These are phyloP conservation scores for Mycena polygramma DNA, from an alignment of 768 basidiomycete species.

Conservation along the genomic window DNA sequence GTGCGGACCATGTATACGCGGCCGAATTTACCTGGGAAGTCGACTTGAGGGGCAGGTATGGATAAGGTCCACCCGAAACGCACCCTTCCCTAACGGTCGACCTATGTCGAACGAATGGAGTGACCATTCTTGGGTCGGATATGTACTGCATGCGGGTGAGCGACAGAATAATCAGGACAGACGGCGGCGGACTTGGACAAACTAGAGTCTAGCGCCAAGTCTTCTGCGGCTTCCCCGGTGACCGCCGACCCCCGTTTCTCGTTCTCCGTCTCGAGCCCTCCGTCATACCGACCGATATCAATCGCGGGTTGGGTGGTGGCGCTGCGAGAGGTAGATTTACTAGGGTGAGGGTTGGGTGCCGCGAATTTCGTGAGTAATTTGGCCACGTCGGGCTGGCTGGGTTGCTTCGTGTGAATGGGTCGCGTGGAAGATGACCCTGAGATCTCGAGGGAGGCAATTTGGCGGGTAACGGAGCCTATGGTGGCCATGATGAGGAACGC, in stretches of 20 bases:
- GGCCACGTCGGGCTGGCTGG: slow-evolving; percentile 71
- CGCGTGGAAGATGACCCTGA: slow-evolving; percentile 53
- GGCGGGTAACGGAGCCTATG: slow-evolving; percentile 73
- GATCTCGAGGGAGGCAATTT: slow-evolving; percentile 79
- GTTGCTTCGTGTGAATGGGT: slow-evolving; percentile 63
- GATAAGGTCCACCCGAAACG: neutral
- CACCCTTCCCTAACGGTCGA: slow-evolving; percentile 88
- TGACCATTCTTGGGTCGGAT: slow-evolving; percentile 87
- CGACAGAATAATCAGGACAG: neutral
- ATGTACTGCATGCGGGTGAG: slow-evolving; percentile 55
- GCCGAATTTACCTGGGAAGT: slow-evolving; percentile 86
- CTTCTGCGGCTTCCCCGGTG: slow-evolving; percentile 81
- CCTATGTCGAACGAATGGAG: slow-evolving; percentile 94
- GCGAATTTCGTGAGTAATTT: slow-evolving; percentile 84
- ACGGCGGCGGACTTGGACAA: slow-evolving; percentile 64
- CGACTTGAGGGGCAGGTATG: neutral
- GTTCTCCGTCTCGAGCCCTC: slow-evolving; percentile 94
- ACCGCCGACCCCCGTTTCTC: slow-evolving; percentile 83
- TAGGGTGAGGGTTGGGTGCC: slow-evolving; percentile 66
- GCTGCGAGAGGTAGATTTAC: slow-evolving; percentile 46
- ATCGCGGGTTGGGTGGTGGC: slow-evolving; percentile 54
- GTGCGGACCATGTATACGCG: slow-evolving; percentile 99
- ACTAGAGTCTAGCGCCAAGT: slow-evolving; percentile 89
- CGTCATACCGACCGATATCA: slow-evolving; percentile 94
- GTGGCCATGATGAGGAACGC: slow-evolving; percentile 48